These are phyloP conservation scores for Penicillium crystallinum DNA, from an alignment of 495 filamentous ascomycete species.

Conservation along the genomic window DNA sequence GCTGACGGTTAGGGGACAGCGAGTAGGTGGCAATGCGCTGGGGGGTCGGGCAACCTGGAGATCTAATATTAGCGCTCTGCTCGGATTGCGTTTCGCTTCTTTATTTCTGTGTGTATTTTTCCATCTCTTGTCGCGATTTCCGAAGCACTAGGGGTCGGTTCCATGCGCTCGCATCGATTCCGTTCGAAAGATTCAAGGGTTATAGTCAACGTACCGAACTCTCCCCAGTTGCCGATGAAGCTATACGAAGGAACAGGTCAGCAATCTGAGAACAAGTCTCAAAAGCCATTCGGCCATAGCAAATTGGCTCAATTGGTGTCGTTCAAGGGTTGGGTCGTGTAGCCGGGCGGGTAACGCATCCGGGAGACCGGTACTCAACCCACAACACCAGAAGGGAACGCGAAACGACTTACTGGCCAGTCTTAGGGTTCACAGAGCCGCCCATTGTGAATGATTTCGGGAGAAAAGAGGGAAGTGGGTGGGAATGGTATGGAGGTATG, in stretches of 20 bases:
- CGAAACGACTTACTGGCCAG: conserved; percentile 60
- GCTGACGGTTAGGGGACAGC: conserved; percentile 60
- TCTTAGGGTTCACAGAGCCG: conserved; percentile 56
- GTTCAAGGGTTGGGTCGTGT: conserved; percentile 2
- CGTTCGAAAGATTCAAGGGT: conserved; percentile 10
- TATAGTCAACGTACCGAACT: conserved; percentile 60
- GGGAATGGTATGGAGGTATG: conserved; percentile 16
- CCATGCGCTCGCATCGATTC: conserved; percentile 10
- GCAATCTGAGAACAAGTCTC: background rate
- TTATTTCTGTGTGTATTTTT: background rate
- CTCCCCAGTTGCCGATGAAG: conserved; percentile 81
- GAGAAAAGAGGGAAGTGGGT: conserved; percentile 17
- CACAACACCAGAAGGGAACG: conserved; percentile 10
- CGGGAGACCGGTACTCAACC: conserved; percentile 15
- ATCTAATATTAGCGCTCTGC: background rate
- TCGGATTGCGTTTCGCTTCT: background rate
- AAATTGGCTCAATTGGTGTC: background rate
- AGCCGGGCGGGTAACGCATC: conserved; percentile 19
- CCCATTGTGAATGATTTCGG: conserved; percentile 56
- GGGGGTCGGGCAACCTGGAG: conserved; percentile 43
- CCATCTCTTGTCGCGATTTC: background rate
- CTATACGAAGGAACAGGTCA: conserved; percentile 45
- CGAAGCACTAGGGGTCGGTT: background rate
- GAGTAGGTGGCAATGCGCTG: conserved; percentile 63
- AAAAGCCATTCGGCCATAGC: background rate